A percentile compares a stretch with the other conserved stretches of the same genome.
phyloP scores from a whole-genome alignment of 1,139 yeast species.

The Meyerozyma guilliermondii region DNA sequence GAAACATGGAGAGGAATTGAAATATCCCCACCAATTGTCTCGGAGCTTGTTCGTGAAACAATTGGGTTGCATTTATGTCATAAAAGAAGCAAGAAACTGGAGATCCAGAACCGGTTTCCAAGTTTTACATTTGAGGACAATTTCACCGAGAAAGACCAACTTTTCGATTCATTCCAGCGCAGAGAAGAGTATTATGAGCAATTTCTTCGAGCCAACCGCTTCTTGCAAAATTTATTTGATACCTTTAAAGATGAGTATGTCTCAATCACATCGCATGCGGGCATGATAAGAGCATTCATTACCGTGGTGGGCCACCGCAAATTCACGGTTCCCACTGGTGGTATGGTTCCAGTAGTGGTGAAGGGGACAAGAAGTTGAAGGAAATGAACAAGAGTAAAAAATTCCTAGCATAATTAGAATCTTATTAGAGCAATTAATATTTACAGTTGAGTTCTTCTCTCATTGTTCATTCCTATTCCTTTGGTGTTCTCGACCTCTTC shows the following conservation, averaged over 20 bases:
- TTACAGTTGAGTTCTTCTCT: no score
- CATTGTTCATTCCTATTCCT: no score
- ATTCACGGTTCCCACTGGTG: constrained; percentile 59
- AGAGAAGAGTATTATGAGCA: constrained; percentile 49
- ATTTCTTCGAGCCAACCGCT: constrained; percentile 42
- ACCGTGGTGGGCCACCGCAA: constrained; percentile 49
- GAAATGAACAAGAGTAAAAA: no score
- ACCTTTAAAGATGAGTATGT: constrained; percentile 30
- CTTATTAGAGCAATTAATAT: no score
- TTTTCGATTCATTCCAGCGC: constrained; percentile 28
- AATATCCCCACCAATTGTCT: constrained; percentile 32
- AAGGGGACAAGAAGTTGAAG: constrained; percentile 37
- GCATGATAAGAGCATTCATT: constrained; percentile 50
- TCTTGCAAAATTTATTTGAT: constrained; percentile 48
- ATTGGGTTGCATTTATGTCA: constrained; percentile 69
- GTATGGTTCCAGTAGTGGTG: constrained; percentile 59
- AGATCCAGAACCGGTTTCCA: constrained; percentile 33
- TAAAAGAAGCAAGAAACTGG: constrained; percentile 37
- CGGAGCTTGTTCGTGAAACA: constrained; percentile 61
- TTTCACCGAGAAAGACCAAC: constrained; percentile 45
- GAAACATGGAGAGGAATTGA: constrained; percentile 54
- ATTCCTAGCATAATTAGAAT: no score
- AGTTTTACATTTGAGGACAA: constrained; percentile 41
- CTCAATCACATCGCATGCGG: constrained; percentile 59
- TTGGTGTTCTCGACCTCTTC: no score